Conservation (phyloP, 2,329 filamentous ascomycete species). For the Fusarium marasasianum region DNA sequence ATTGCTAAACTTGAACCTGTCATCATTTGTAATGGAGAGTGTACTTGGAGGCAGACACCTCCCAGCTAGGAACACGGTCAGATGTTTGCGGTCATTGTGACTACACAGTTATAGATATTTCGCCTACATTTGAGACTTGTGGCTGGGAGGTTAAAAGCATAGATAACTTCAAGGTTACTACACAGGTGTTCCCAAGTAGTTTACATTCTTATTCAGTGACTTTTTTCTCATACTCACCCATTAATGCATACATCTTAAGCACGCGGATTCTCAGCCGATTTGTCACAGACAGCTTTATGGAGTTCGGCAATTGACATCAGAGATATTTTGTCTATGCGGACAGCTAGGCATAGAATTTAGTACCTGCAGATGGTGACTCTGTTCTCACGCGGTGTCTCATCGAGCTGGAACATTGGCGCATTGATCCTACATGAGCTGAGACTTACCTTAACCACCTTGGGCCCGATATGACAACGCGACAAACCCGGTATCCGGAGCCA, state of each 20-base stretch:
- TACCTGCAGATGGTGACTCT: neutral
- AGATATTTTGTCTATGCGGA: fast-evolving
- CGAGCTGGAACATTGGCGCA: neutral
- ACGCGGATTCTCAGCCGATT: neutral
- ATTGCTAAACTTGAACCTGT: neutral
- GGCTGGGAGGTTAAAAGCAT: neutral
- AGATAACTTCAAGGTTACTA: neutral
- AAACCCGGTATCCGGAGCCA: neutral
- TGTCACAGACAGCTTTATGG: too few species aligned
- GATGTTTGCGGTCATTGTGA: fast-evolving
- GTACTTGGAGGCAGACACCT: neutral
- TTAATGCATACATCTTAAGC: too few species aligned
- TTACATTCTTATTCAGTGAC: neutral
- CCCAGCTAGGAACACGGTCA: fast-evolving
- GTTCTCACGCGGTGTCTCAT: neutral
- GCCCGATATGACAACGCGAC: neutral
- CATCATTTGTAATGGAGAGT: neutral
- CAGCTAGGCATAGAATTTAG: neutral
- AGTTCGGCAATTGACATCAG: neutral
- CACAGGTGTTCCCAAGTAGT: neutral
- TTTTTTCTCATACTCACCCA: neutral
- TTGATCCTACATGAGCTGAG: neutral
- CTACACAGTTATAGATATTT: neutral
- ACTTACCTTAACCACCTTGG: neutral
- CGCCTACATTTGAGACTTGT: neutral